Evolutionary conservation across 2,329 filamentous ascomycete species (phyloP).

Genomic region (Botryotinia narcissicola): DNA sequence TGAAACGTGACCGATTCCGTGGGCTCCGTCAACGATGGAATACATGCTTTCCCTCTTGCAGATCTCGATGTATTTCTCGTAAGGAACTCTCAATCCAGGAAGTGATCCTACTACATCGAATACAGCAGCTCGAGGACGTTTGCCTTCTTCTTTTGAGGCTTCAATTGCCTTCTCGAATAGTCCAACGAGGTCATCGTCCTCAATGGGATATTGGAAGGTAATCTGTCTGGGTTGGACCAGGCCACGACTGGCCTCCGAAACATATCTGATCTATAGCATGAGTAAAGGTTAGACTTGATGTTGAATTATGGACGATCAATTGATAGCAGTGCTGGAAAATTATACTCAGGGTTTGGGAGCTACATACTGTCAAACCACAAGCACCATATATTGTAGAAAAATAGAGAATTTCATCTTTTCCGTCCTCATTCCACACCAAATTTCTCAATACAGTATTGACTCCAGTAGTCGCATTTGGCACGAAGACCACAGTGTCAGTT

Average conservation of each 20-base stretch:
- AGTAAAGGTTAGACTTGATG: neutral
- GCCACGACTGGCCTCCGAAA: conserved; percentile 61
- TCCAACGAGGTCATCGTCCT: conserved; percentile 63
- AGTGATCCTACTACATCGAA: conserved; percentile 80
- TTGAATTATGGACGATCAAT: neutral
- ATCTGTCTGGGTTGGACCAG: conserved; percentile 53
- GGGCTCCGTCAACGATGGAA: conserved; percentile 74
- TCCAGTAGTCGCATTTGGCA: conserved; percentile 76
- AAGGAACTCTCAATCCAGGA: conserved; percentile 79
- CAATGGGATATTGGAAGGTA: conserved; percentile 63
- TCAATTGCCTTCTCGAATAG: conserved; percentile 60
- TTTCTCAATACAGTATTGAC: conserved; percentile 79
- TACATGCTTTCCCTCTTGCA: conserved; percentile 68
- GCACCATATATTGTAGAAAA: conserved; percentile 56
- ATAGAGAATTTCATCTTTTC: conserved; percentile 68
- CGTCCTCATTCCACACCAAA: conserved; percentile 60
- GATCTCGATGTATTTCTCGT: conserved; percentile 60
- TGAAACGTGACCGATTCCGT: conserved; percentile 75
- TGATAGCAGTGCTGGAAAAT: neutral
- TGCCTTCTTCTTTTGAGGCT: conserved; percentile 52
- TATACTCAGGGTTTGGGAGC: neutral
- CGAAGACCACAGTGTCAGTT: conserved; percentile 66
- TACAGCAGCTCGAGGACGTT: conserved; percentile 63
- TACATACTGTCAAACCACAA: conserved; percentile 65
- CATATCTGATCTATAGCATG: conserved; percentile 47